Evolutionary conservation across 2,329 filamentous ascomycete genomes (phyloP), one percentile per base, ranked within the genome.

Genomic region (Fusarium subtropicale): DNA sequence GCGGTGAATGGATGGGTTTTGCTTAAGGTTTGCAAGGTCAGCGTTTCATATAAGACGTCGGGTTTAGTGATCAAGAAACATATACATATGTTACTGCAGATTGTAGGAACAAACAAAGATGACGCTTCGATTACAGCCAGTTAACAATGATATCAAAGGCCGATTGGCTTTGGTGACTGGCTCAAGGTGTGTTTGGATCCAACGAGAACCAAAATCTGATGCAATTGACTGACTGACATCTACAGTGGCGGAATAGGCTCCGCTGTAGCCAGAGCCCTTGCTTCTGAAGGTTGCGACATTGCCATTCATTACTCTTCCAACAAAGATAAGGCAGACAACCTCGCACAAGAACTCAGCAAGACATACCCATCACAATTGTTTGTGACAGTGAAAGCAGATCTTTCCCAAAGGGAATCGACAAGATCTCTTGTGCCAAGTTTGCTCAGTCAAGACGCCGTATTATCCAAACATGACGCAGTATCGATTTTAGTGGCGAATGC

Each of bases 201-300:
- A 10, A 22, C n/a, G 15, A 7, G n/a, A 22, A 24, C 8, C 22
- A 20, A 26, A 8, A 38, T 28, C 1, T 28, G 26, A 31, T 44
- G 36, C n/a, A 5, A 44, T 62, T 13, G 18, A 28, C 60, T 64
- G 20, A 28, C 60, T 63, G 48, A 64, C 10, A 22, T 42, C 4
- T 7, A 44, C 54, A 80, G 78, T 38, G 78, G 78, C 50, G 78
- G 78, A 5, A 80, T 80, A 22, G 78, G 78, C 11, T 77, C 77
- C 8, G 74, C 74, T 1, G 75, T 73, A 52, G 78, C 77, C 15
- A 74, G 66, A 54, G 72, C 71, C 5, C 65, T 80, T 50, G 78
- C 78, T 20, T 74, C 76, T 7, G 74, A 80, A 39, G 78, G 78
- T 1, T 80, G 78, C 34, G 77, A 80, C 64, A 68, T 80, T 24